A percentile compares a stretch with the other conserved stretches of the same genome.
phyloP scores from a whole-genome alignment of 2,329 filamentous ascomycete species.

The Dactylellina cionopaga region DNA sequence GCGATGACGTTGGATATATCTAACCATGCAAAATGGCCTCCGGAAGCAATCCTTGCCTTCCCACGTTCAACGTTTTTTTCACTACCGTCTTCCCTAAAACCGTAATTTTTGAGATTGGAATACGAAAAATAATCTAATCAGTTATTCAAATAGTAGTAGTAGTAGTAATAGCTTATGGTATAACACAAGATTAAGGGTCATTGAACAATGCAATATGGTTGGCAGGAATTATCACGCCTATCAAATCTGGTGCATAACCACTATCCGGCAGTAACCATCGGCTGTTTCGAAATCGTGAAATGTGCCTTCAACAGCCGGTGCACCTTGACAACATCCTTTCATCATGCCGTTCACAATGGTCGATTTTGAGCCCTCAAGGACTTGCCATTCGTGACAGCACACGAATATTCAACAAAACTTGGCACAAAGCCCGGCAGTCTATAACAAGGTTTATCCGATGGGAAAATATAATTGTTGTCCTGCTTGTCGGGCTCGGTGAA shows the following conservation, averaged over 20 bases:
- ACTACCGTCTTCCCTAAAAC: not conserved
- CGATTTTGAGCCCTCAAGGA: not conserved
- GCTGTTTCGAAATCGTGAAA: slow-evolving; percentile 2
- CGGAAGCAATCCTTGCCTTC: too few relatives aligned
- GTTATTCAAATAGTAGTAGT: too few relatives aligned
- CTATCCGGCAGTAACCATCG: slow-evolving; percentile 24
- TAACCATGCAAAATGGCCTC: slow-evolving; percentile 2
- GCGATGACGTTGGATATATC: slow-evolving; percentile 1
- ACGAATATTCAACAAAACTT: slow-evolving; percentile 5
- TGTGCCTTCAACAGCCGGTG: slow-evolving; percentile 34
- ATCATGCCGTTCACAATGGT: slow-evolving; percentile 12
- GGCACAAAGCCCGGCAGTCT: not conserved
- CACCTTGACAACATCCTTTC: slow-evolving; percentile 44
- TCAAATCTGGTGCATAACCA: too few relatives aligned
- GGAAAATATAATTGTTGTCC: not conserved
- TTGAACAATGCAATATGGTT: too few relatives aligned
- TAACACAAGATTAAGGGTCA: too few relatives aligned
- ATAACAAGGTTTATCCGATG: slow-evolving; percentile 10
- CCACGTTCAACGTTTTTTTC: not conserved
- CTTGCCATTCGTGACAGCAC: not conserved
- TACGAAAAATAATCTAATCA: too few relatives aligned
- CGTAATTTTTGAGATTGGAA: too few relatives aligned
- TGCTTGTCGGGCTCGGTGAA: not conserved
- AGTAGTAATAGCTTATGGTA: too few relatives aligned
- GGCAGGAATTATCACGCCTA: too few relatives aligned